Evolutionary conservation across 495 filamentous ascomycete genomes (phyloP), one percentile per base, ranked within the genome.

Genomic region (Aspergillus nidulans): DNA sequence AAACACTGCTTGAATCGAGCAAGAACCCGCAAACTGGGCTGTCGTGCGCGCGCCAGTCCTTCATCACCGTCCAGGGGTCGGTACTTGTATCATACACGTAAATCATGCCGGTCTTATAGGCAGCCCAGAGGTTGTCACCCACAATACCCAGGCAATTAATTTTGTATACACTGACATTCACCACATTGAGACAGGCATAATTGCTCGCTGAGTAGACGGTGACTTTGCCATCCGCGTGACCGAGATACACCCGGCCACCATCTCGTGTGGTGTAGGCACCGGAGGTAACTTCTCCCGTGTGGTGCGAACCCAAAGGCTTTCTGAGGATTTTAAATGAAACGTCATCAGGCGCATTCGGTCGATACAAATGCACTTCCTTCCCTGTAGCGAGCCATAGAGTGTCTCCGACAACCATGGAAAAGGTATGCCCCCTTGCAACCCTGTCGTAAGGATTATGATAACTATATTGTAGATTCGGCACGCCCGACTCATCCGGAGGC

Each of bases 101-200:
- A 25, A 96, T 84, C 83, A 88, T 96, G n/a, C 94, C 94, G 2
- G 87, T 96, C 63, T 91, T 96, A 70, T 90, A 97, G 6, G 84
- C 95, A 30, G 91, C 90, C 94, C 94, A 98, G 8, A 98, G 79
- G 67, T 90, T 82, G 56, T 85, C 81, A 1, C 91, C 92, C 8
- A 91, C 88, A 7, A 91, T 89, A 16, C 82, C 82, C 24, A 98
- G 78, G 24, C 89, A 87, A 63, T 90, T 96, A 70, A 97, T 92
- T 71, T 96, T 98, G 77, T 96, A 97, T 4, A 91, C 79, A 69
- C 90, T 97, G 56, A 95, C 82, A 61, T 80, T 95, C 47, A 96
- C 75, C 24, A 95, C 78, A 16, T 81, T 81, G 13, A 95, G 58
- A 62, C 91, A 97, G 6, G 81, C 66, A 55, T 87, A 91, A 62